Base-by-base conservation (phyloP, 768 basidiomycete genomes). In the Tephrocybe sp. region DNA sequence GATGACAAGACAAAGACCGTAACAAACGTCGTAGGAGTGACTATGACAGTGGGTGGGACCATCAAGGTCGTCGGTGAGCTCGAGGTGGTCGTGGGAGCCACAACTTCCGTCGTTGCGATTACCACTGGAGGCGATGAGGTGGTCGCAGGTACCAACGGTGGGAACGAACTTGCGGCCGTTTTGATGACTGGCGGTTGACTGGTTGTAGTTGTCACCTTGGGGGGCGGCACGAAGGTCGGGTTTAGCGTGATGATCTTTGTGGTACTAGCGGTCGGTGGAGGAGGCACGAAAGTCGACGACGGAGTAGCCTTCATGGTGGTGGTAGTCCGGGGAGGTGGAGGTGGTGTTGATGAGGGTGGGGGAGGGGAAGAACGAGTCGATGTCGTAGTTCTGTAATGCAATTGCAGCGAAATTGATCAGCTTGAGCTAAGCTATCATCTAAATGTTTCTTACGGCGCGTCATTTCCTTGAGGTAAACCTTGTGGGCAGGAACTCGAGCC, bases 391-490 rank as follows among this genome's bases (percentile, higher is more conserved):
- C 40, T 50, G 23, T 5, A 14, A 17, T 36, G 34, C n/a, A n/a
- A n/a, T n/a, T n/a, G n/a, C n/a, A n/a, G n/a, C n/a, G n/a, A n/a
- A n/a, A n/a, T n/a, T n/a, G n/a, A n/a, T n/a, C n/a, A n/a, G n/a
- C n/a, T n/a, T n/a, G n/a, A n/a, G n/a, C 17, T n/a, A 36, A 30
- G 11, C 17, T 14, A 17, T 36, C 6, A 4, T 20, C 18, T 20
- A 12, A 11, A 21, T 17, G 23, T 42, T 28, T 3, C 30, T 23
- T 45, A 50, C 44, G 53, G 17, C 14, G 18, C 5, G 23, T 12
- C 26, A 6, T 18, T n/a, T 5, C 30, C 17, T 38, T 55, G 54
- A 2, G 54, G 54, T n/a, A 50, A n/a, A 9, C 54, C 50, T 15
- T 23, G 11, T 0, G 54, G 54, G 11, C 54, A 55, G 0, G 18